A percentile compares a stretch with the other conserved stretches of the same genome.
These are phyloP conservation scores for Aspergillus coremiiformis DNA, from an alignment of 495 filamentous ascomycete genomes.

Conservation along the genomic window DNA sequence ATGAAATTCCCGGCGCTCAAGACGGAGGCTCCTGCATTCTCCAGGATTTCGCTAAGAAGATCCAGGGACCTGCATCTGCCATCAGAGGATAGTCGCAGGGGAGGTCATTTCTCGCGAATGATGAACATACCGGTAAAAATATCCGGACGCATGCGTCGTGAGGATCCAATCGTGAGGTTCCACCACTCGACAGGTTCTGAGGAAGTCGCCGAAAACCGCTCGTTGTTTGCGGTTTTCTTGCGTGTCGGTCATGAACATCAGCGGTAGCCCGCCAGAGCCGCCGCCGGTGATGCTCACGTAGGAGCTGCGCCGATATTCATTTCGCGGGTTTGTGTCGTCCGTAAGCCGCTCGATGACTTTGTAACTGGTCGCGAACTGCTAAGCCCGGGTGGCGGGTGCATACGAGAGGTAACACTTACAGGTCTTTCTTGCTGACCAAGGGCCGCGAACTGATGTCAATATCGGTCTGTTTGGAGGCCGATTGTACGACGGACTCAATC, in stretches of 20 bases:
- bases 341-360: conserved; percentile 14
- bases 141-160: conserved; percentile 18
- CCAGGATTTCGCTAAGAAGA: conserved; percentile 2
- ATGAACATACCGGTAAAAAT: conserved; percentile 1
- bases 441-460: background rate
- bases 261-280: conserved; percentile 14
- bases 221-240: conserved; percentile 24
- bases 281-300: conserved; percentile 26
- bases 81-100: background rate
- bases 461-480: background rate
- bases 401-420: background rate
- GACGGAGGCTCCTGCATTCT: conserved; percentile 9
- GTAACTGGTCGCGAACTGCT: too few species aligned
- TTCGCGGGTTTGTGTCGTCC: conserved; percentile 13
- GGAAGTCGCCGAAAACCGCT: conserved; percentile 12
- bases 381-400: background rate
- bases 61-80: conserved; percentile 9
- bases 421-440: background rate
- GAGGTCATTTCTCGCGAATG: background rate
- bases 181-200: conserved; percentile 13
- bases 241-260: conserved; percentile 20
- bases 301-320: conserved; percentile 19
- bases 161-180: conserved; percentile 21
- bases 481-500: background rate
- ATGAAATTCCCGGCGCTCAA: conserved; percentile 13